Conservation (phyloP, 1,284 basidiomycete genomes). For the Apiotrichum siamense region DNA sequence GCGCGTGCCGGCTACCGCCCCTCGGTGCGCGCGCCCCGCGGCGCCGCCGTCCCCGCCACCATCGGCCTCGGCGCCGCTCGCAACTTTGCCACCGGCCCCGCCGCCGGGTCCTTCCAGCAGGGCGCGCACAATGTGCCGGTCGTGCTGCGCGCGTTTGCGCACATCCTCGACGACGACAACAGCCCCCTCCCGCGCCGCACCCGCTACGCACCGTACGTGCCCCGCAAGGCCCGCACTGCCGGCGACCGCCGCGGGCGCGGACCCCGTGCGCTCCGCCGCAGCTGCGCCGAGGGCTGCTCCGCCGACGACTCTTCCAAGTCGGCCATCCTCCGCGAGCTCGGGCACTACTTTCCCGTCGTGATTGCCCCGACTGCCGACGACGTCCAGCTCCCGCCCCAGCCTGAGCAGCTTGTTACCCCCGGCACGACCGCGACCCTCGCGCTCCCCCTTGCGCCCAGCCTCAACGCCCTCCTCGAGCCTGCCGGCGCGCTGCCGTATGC, state of each 20-base stretch:
- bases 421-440: constrained; percentile 29
- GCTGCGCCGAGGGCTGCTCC: neutral
- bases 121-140: constrained; percentile 30
- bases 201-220: constrained; percentile 28
- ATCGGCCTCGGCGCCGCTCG: constrained; percentile 35
- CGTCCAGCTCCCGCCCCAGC: constrained; percentile 22
- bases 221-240: neutral
- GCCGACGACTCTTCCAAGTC: neutral
- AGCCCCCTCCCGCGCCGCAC: constrained; percentile 23
- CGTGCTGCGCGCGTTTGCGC: constrained; percentile 30
- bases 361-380: constrained; percentile 1
- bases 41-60: constrained; percentile 19
- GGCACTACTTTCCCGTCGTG: constrained; percentile 33
- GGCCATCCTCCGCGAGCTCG: constrained; percentile 24
- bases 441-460: constrained; percentile 32
- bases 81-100: constrained; percentile 26
- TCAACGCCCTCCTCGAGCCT: constrained; percentile 28
- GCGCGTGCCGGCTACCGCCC: constrained; percentile 3
- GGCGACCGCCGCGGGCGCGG: neutral
- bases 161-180: constrained; percentile 30
- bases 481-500: constrained; percentile 25
- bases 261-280: neutral
- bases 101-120: constrained; percentile 2
- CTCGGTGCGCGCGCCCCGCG: constrained; percentile 10
- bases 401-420: constrained; percentile 33